Evolutionary conservation across 176 grass and related monocot species (phyloP).

Genomic region (Zea luxurians): DNA sequence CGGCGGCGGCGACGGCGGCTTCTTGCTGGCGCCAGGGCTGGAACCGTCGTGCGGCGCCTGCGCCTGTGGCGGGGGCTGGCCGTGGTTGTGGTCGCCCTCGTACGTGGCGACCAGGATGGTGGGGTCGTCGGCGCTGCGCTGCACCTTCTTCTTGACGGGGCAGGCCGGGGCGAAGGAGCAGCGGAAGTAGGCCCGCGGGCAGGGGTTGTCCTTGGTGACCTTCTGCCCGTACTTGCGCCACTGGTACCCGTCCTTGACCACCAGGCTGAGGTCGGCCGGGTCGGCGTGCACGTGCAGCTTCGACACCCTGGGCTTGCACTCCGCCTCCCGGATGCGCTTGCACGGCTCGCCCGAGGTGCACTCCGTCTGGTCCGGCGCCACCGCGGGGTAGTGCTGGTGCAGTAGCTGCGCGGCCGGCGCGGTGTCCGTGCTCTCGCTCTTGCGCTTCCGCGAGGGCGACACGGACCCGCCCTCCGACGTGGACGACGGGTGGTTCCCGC

Average conservation of each 20-base stretch:
- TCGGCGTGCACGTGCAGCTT: slow-evolving; percentile 66
- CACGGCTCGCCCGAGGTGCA: slow-evolving; percentile 64
- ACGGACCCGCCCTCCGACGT: slow-evolving; percentile 70
- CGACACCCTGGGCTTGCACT: slow-evolving; percentile 52
- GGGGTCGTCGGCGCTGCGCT: slow-evolving; percentile 58
- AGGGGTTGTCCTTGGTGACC: slow-evolving; percentile 93
- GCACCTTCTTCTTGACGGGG: slow-evolving; percentile 92
- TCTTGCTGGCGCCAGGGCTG: slow-evolving; percentile 12
- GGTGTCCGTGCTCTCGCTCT: slow-evolving; percentile 22
- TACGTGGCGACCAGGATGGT: slow-evolving; percentile 78
- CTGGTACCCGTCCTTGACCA: slow-evolving; percentile 88
- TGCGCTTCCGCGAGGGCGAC: slow-evolving; percentile 72
- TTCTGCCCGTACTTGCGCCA: slow-evolving; percentile 98
- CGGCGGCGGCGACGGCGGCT: slow-evolving; percentile 24
- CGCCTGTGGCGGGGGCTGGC: slow-evolving; percentile 30
- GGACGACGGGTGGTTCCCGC: slow-evolving; percentile 31
- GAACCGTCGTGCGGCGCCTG: slow-evolving; percentile 3
- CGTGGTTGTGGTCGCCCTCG: slow-evolving; percentile 95
- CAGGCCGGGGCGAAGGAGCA: slow-evolving; percentile 82
- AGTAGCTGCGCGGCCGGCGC: neutral
- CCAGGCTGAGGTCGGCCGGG: slow-evolving; percentile 64
- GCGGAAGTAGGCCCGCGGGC: slow-evolving; percentile 81
- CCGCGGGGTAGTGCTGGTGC: neutral
- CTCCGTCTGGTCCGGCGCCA: slow-evolving; percentile 28
- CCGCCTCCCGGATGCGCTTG: slow-evolving; percentile 48